phyloP scores from a whole-genome alignment of 306 rosid species.

The Sindora glabra region DNA sequence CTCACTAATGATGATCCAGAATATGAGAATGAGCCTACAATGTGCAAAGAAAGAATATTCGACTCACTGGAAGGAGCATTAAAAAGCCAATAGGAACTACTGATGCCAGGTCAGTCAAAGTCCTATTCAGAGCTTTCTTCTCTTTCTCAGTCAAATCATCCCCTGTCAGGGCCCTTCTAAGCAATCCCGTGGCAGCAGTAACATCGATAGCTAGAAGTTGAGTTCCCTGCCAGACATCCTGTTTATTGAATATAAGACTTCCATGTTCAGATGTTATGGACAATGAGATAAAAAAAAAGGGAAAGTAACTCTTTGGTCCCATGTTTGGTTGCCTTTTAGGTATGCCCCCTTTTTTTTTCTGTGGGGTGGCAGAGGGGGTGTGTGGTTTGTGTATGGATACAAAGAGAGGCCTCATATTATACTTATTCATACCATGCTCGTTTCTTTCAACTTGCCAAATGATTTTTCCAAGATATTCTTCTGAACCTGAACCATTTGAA shows the following conservation, averaged over 20 bases:
- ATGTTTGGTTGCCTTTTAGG: background rate
- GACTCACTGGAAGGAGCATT: conserved; percentile 94
- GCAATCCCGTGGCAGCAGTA: conserved; percentile 63
- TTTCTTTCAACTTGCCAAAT: conserved; percentile 66
- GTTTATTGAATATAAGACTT: conserved; percentile 18
- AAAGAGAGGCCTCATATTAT: too few relatives aligned
- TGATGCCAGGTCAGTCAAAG: conserved; percentile 88
- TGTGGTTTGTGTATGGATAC: too few relatives aligned
- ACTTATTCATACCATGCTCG: conserved; percentile 57
- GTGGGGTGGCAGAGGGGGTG: too few relatives aligned
- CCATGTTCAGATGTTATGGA: conserved; percentile 15
- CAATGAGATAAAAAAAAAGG: background rate
- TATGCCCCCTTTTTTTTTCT: too few relatives aligned
- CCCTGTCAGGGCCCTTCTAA: conserved; percentile 69
- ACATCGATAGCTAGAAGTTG: conserved; percentile 87
- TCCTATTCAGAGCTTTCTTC: conserved; percentile 71
- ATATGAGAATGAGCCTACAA: background rate
- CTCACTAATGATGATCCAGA: background rate
- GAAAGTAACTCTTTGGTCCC: background rate
- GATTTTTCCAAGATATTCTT: conserved; percentile 65
- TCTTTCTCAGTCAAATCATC: conserved; percentile 91
- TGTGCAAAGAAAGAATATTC: conserved; percentile 1
- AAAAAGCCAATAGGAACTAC: conserved; percentile 89
- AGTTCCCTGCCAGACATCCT: conserved; percentile 99
- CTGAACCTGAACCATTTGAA: conserved; percentile 48